These are phyloP conservation scores for Boletus rubropictus DNA, from an alignment of 768 basidiomycete genomes.

Conservation along the genomic window DNA sequence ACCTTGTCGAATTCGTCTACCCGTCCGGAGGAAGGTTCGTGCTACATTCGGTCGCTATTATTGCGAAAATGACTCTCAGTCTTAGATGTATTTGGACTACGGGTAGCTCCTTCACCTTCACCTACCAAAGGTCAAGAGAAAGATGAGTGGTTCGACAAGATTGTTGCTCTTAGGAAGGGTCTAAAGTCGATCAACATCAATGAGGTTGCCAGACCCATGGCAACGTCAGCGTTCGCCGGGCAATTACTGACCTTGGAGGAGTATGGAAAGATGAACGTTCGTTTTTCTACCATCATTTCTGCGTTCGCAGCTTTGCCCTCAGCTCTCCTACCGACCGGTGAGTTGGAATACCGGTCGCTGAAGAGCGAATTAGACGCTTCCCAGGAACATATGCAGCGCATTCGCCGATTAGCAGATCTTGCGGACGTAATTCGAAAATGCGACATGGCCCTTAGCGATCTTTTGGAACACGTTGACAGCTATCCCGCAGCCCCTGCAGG, in stretches of 20 bases:
- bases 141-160: constrained; percentile 42
- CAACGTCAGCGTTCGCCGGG: constrained; percentile 29
- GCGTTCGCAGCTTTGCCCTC: constrained; percentile 46
- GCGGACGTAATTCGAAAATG: constrained; percentile 46
- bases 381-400: constrained; percentile 41
- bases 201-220: constrained; percentile 41
- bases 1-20: not conserved
- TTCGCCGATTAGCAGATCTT: constrained; percentile 54
- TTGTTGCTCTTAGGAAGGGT: constrained; percentile 52
- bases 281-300: constrained; percentile 40
- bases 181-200: constrained; percentile 59
- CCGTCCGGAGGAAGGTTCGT: constrained; percentile 23
- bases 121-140: constrained; percentile 36
- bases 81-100: constrained; percentile 55
- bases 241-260: constrained; percentile 49
- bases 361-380: constrained; percentile 53
- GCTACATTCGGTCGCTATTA: not conserved
- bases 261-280: constrained; percentile 40
- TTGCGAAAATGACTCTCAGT: constrained; percentile 3
- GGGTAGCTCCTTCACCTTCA: constrained; percentile 32
- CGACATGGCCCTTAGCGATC: constrained; percentile 75
- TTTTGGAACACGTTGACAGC: constrained; percentile 82
- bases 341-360: constrained; percentile 60
- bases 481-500: constrained; percentile 59
- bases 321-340: constrained; percentile 36